phyloP scores from a whole-genome alignment of 1,284 basidiomycete genomes.

The Rhodotorula sp. region DNA sequence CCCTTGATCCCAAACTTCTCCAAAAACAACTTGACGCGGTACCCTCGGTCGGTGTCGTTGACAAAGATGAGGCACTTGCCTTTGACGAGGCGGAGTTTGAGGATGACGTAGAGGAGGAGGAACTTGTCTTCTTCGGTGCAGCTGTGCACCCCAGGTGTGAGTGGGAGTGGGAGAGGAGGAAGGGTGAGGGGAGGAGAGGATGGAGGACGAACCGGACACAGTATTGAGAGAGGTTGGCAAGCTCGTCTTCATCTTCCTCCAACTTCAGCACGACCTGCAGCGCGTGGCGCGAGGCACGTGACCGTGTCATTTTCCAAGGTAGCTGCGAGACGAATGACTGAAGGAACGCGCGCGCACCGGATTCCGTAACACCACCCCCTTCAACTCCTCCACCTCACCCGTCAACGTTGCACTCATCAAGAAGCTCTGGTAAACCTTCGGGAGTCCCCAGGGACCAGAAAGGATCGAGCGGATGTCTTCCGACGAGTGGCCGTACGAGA shows the following conservation, averaged over 20 bases:
- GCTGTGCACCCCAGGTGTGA: constrained; percentile 49
- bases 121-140: constrained; percentile 95
- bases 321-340: too few relatives aligned
- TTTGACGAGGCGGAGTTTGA: constrained; percentile 89
- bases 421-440: constrained; percentile 88
- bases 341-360: constrained; percentile 61
- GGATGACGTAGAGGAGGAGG: constrained; percentile 86
- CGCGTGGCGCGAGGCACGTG: too few relatives aligned
- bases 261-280: constrained; percentile 75
- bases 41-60: constrained; percentile 91
- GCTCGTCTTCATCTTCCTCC: constrained; percentile 78
- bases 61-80: constrained; percentile 98
- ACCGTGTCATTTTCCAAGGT: too few relatives aligned
- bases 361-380: constrained; percentile 79
- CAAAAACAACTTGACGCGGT: constrained; percentile 91
- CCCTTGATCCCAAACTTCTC: constrained; percentile 97
- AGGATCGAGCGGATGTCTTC: constrained; percentile 85
- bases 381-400: constrained; percentile 86
- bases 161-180: background rate
- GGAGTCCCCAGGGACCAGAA: constrained; percentile 65
- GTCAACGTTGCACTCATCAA: constrained; percentile 98
- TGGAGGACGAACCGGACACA: constrained; percentile 65
- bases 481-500: constrained; percentile 90
- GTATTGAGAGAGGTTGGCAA: constrained; percentile 78
- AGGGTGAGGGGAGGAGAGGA: background rate